phyloP scores from a whole-genome alignment of 2,329 filamentous ascomycete species.

The Arthrobotrys conoides region DNA sequence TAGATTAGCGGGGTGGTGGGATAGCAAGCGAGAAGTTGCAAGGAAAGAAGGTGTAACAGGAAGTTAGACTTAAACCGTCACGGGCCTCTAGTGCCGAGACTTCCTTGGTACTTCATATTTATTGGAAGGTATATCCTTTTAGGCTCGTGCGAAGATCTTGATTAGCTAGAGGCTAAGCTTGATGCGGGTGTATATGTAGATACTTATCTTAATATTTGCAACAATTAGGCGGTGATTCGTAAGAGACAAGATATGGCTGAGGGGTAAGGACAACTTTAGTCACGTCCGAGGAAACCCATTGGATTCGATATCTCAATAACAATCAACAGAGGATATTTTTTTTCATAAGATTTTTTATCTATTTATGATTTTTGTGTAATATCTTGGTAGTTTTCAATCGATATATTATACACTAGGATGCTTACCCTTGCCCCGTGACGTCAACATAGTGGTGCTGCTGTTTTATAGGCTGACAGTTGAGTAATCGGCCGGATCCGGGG shows the following conservation, averaged over 20 bases:
- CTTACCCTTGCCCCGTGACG: not conserved
- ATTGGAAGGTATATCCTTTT: not conserved
- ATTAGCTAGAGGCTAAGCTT: not conserved
- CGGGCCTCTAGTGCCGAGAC: not conserved
- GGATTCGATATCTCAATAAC: not conserved
- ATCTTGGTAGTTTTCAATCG: too few relatives aligned
- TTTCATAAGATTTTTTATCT: too few relatives aligned
- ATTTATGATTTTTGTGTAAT: not conserved
- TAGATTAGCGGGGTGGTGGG: not conserved
- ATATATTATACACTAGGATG: not conserved
- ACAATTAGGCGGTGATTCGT: not conserved
- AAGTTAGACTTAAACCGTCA: conserved; percentile 16
- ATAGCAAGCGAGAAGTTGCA: conserved; percentile 22
- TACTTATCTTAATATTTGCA: conserved; percentile 1
- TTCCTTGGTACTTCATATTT: conserved; percentile 10
- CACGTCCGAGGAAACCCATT: not conserved
- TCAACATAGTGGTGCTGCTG: not conserved
- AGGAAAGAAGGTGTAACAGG: not conserved
- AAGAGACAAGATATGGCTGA: conserved; percentile 11
- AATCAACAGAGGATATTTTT: too few relatives aligned
- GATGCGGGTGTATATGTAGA: conserved; percentile 14
- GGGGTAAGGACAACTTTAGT: conserved; percentile 6
- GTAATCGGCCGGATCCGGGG: conserved; percentile 29
- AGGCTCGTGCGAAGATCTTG: conserved; percentile 19
- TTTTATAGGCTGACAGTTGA: not conserved